Conservation (phyloP, 306 rosid genomes). For the Canavalia gladiata region DNA sequence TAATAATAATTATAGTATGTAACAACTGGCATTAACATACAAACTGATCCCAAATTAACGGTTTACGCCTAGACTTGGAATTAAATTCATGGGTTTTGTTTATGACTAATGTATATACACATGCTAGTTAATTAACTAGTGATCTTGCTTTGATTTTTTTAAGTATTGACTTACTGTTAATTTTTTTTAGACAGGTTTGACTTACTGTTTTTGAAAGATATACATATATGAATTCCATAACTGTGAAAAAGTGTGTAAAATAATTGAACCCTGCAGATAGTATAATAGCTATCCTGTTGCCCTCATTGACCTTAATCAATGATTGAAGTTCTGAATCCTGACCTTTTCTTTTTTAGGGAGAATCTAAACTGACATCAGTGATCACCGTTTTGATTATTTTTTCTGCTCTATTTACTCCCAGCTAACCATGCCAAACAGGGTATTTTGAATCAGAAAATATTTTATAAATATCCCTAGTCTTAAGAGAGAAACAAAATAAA, state of each 20-base stretch:
- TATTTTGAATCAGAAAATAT: too few species aligned
- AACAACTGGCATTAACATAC: neutral
- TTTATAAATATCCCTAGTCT: too few species aligned
- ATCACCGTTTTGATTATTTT: neutral
- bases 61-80: neutral
- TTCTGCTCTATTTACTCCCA: too few species aligned
- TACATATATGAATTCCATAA: neutral
- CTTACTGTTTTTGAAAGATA: neutral
- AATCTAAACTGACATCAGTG: constrained; percentile 38
- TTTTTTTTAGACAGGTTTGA: neutral
- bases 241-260: constrained; percentile 1
- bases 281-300: neutral
- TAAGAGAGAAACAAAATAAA: too few species aligned
- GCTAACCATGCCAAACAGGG: neutral
- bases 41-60: neutral
- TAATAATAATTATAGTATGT: too few species aligned
- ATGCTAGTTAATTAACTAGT: neutral
- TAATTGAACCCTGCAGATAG: neutral
- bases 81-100: neutral
- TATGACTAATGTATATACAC: neutral
- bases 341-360: neutral
- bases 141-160: constrained; percentile 14
- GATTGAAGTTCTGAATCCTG: constrained; percentile 25
- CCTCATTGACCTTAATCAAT: constrained; percentile 35
- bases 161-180: constrained; percentile 11